phyloP scores from a whole-genome alignment of 1,139 yeast species.

The Pichia norvegensis region DNA sequence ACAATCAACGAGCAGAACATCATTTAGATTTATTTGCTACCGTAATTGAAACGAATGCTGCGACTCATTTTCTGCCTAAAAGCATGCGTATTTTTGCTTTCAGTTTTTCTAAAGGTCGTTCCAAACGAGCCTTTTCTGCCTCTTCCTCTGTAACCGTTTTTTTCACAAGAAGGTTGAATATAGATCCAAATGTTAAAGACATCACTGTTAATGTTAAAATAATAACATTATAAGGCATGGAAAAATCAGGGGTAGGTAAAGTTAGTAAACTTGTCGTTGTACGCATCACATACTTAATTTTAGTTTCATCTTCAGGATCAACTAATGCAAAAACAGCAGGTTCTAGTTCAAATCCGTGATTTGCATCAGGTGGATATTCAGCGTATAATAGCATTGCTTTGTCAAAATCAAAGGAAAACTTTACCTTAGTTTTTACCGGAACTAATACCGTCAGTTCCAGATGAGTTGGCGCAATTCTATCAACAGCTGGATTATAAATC shows the following conservation, averaged over 20 bases:
- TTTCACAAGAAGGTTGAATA: constrained; percentile 72
- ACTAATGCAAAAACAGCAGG: constrained; percentile 70
- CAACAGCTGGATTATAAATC: constrained; percentile 69
- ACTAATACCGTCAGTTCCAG: constrained; percentile 58
- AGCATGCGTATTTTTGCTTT: constrained; percentile 6
- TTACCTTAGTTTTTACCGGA: constrained; percentile 58
- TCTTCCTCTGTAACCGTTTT: constrained; percentile 72
- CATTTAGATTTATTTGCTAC: not conserved
- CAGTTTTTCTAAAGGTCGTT: constrained; percentile 11
- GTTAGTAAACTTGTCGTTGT: constrained; percentile 80
- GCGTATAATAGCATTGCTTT: constrained; percentile 76
- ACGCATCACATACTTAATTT: constrained; percentile 50
- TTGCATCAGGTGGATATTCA: constrained; percentile 98
- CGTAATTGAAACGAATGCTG: not conserved
- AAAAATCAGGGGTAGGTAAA: constrained; percentile 94
- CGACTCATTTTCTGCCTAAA: not conserved
- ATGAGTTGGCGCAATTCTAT: constrained; percentile 76
- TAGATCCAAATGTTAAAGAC: constrained; percentile 84
- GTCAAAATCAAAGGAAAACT: constrained; percentile 74
- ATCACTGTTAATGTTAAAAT: constrained; percentile 88
- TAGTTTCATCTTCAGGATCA: constrained; percentile 25
- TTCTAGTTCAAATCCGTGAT: constrained; percentile 92
- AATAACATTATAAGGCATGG: constrained; percentile 98
- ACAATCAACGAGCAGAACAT: not conserved
- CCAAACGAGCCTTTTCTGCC: constrained; percentile 36